Evolutionary conservation across 2,329 filamentous ascomycete species (phyloP), one percentile per base, ranked within the genome.

Genomic region (Sclerotinia minor): DNA sequence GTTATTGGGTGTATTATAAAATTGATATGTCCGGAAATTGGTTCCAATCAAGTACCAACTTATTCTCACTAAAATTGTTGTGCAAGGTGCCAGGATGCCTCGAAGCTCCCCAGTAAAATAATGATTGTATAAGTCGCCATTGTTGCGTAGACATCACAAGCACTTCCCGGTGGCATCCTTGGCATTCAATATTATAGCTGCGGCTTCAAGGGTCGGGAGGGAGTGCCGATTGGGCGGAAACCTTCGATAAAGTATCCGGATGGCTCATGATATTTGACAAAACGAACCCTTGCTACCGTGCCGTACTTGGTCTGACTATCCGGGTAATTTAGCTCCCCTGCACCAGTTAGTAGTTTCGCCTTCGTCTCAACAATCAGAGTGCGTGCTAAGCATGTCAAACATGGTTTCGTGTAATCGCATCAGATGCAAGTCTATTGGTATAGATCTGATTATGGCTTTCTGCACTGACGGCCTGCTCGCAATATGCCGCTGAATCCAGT

Each of bases 171-270:
- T 13, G 29, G 6, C 7, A 54, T 35, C 9, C 29, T 35, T 55
- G 32, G 53, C 29, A n/a, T 55, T 3, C 29, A 38, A 55, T 55
- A 55, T 55, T 38, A 19, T 38, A 55, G 53, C 53, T 55, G 29
- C 29, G 38, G 29, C 29, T 38, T 55, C 21, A 35, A 38, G 53
- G 53, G 53, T 19, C 52, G 29, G 8, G 19, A 55, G 9, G 29
- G 52, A 21, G 38, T 29, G 17, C 15, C 26, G 21, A 21, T 26
- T 5, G 52, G 29, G 17, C n/a, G 19, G 7, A 2, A n/a, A 38
- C 19, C 32, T 55, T n/a, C 29, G 53, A 32, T 55, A 38, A n/a
- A 11, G 32, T 29, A 52, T 52, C n/a, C 21, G 24, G 24, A n/a
- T n/a, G 49, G 24, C 15, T 52, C 15, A 52, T 52, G 24, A 52